Evolutionary conservation across 2,329 filamentous ascomycete genomes (phyloP), one percentile per base, ranked within the genome.

Genomic region (Colletotrichum godetiae): DNA sequence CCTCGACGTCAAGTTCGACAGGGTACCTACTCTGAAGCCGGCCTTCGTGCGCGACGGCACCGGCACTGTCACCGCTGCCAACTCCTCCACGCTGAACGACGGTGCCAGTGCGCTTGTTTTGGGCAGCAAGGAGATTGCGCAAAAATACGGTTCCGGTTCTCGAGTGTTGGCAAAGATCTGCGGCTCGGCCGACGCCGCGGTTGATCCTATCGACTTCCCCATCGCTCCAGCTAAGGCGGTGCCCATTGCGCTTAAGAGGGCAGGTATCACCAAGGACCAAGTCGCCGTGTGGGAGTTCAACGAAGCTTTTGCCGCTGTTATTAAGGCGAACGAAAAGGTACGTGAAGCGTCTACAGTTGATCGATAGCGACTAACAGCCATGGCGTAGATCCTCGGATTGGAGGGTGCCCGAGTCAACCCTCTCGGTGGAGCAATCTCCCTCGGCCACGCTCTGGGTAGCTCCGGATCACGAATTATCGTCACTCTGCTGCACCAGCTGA

Each of bases 271-370:
- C 76, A 95, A 95, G 84, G 93, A 97, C 59, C 94, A 98, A 82
- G 95, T 99, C 58, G 92, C 96, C 5, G 86, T 98, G 27, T 98
- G 97, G 96, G 97, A 98, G 82, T 98, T 99, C 84, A 99, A 99
- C 83, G 97, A 99, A 85, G 97, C 97, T 0, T 99, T 99, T 81
- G 96, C 97, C 33, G 94, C 94, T 5, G 95, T 98, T 35, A 97
- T 98, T 83, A 95, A 97, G 81, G 95, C 96, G 55, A 98, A 98
- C 80, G 93, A 94, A 79, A 95, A 97, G 90, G 92, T 92, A 79
- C 75, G 77, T 68, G 49, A 53, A 27, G 4, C 19, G 4, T 24
- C 8, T 11, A 31, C 49, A 7, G 10, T 27, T 13, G 2, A 24
- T 27, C 29, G 33, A 24, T 8, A 15, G 55, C 53, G 62, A 59